These are phyloP conservation scores for Podaxis carcinomalis DNA, from an alignment of 768 basidiomycete species.

Conservation along the genomic window DNA sequence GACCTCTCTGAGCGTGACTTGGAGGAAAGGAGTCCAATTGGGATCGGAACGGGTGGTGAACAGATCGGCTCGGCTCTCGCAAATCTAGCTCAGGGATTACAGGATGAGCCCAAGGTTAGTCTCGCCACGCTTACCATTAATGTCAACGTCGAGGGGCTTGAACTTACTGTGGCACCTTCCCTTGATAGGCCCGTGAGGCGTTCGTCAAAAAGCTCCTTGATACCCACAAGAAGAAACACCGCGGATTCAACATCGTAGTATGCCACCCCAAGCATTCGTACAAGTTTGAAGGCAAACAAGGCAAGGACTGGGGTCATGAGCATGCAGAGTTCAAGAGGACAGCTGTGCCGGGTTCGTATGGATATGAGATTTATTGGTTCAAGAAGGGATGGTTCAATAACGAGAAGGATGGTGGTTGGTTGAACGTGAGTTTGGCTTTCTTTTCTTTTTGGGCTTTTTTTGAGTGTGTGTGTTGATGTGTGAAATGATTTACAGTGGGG, in stretches of 20 bases:
- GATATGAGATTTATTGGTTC: constrained; percentile 22
- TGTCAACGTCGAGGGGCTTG: background rate
- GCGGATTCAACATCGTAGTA: background rate
- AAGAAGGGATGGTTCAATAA: constrained; percentile 17
- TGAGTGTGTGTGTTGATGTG: background rate
- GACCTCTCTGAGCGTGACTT: background rate
- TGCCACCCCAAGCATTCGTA: constrained; percentile 9
- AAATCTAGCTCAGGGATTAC: background rate
- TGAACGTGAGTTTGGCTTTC: constrained; percentile 19
- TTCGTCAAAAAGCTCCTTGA: background rate
- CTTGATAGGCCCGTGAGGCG: background rate
- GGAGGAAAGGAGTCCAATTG: background rate
- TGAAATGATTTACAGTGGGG: background rate
- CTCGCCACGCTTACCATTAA: background rate
- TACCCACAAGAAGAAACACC: background rate
- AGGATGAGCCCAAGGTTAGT: background rate
- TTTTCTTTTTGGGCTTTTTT: background rate
- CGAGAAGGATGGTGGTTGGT: constrained; percentile 20
- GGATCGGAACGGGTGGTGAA: background rate
- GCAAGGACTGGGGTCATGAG: constrained; percentile 13
- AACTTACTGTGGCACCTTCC: background rate
- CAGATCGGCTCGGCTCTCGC: background rate
- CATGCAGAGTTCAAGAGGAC: constrained; percentile 2
- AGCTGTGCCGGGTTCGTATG: background rate
- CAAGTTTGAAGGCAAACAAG: constrained; percentile 11